Evolutionary conservation across 1,284 basidiomycete genomes (phyloP).

Genomic region (Ceratobasidium sp.): DNA sequence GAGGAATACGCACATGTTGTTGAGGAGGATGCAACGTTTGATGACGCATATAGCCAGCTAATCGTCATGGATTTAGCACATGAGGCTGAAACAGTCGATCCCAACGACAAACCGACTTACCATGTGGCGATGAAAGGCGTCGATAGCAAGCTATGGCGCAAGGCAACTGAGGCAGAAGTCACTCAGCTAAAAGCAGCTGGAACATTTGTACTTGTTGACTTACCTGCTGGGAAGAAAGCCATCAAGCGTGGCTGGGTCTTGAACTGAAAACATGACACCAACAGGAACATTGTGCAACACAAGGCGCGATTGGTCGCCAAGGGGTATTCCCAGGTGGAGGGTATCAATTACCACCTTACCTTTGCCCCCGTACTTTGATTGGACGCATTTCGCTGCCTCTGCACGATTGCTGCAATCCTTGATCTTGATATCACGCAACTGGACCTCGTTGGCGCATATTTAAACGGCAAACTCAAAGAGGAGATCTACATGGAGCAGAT

Average conservation of each 20-base stretch:
- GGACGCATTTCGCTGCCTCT: conserved; percentile 9
- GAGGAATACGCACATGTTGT: conserved; percentile 1
- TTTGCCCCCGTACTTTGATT: conserved; percentile 20
- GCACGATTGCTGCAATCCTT: conserved; percentile 58
- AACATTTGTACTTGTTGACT: conserved; percentile 6
- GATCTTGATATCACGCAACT: conserved; percentile 56
- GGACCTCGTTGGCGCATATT: conserved; percentile 57
- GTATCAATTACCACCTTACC: conserved; percentile 22
- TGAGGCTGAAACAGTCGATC: neutral
- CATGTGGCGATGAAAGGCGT: conserved; percentile 10
- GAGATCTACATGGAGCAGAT: conserved; percentile 55
- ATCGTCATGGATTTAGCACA: neutral
- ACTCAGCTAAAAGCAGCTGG: conserved; percentile 17
- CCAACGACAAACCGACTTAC: neutral
- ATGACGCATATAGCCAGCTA: conserved; percentile 11
- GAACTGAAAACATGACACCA: neutral
- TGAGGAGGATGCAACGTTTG: conserved; percentile 6
- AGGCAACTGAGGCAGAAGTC: conserved; percentile 13
- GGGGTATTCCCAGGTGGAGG: conserved; percentile 17
- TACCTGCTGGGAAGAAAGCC: conserved; percentile 17
- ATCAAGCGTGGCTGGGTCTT: conserved; percentile 26
- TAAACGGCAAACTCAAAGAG: conserved; percentile 54
- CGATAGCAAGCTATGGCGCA: conserved; percentile 17
- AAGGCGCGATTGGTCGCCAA: conserved; percentile 15
- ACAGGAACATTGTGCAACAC: conserved; percentile 5